Base-by-base conservation (phyloP, 495 filamentous ascomycete genomes). In the Saxophila tyrrhenica region DNA sequence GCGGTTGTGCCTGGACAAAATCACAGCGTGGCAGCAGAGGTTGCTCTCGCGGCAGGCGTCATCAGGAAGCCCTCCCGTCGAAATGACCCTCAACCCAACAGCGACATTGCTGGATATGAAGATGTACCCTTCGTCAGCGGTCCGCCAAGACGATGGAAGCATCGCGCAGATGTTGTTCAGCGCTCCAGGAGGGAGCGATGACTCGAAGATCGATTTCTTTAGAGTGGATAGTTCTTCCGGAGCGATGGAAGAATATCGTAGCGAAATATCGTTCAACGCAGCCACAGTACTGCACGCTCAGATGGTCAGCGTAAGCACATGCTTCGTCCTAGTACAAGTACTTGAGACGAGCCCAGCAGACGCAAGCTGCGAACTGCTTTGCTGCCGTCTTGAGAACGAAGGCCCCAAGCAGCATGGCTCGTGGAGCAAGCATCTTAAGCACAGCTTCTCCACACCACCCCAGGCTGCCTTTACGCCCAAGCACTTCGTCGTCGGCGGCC, bases 401-500 rank as follows among this genome's bases (percentile, higher is more conserved):
- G n/a, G n/a, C n/a, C n/a, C n/a, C 22, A 3, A 39, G 17, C 8
- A 24, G 24, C 29, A n/a, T n/a, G n/a, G n/a, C n/a, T n/a, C n/a
- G 39, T 24, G 25, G 21, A 23, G 41, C 21, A 45, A 11, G 11
- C 49, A 32, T 16, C 3, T 51, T 10, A 51, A 7, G 22, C 56
- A 62, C 2, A 39, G 50, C 21, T 62, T 66, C 48, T 39, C 38
- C 2, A 64, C 65, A 35, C 10, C 20, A 3, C n/a, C 42, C n/a
- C 47, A 62, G 19, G 55, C 54, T 2, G 52, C 53, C 3, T 71
- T 69, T 49, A 38, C 22, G 43, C 65, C 68, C 9, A 29, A 61
- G 20, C 58, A 53, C 25, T 13, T 71, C n/a, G 48, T 58, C 1
- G 61, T 70, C 13, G 69, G 69, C 52, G 69, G 67, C 13, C 44